Evolutionary conservation across 192 early-diverging fungal species (phyloP).

Genomic region (Rhizoclosmatium globosum): DNA sequence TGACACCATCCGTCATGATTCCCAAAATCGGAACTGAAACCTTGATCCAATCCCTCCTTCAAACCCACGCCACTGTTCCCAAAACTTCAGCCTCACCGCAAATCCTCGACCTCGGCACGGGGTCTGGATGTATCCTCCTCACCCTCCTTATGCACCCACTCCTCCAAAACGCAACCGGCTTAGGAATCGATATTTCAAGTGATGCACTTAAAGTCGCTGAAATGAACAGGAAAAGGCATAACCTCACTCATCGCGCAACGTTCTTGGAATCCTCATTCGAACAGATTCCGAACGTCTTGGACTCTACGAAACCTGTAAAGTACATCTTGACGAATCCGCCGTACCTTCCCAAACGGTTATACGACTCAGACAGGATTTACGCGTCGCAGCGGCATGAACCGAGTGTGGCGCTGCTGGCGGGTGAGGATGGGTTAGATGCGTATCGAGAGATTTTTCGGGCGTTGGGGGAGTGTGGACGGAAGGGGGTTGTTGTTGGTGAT

Average conservation of each 20-base stretch:
- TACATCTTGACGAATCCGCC: conserved; percentile 79
- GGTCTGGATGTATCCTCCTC: conserved; percentile 74
- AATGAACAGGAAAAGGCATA: background rate
- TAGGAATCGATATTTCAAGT: conserved; percentile 65
- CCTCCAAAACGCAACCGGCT: conserved; percentile 45
- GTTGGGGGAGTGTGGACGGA: background rate
- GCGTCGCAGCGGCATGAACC: conserved; percentile 66
- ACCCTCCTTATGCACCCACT: conserved; percentile 54
- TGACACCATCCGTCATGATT: conserved; percentile 72
- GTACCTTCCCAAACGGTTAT: conserved; percentile 57
- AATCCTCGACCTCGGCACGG: conserved; percentile 79
- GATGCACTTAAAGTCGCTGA: conserved; percentile 18
- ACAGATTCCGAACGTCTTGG: background rate
- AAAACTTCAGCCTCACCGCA: conserved; percentile 10
- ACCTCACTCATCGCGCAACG: background rate
- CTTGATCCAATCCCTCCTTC: conserved; percentile 62
- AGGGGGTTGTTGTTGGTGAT: background rate
- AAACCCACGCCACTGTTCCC: background rate
- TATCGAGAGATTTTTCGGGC: conserved; percentile 51
- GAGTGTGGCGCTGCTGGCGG: conserved; percentile 67
- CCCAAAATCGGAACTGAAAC: conserved; percentile 75
- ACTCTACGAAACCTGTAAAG: background rate
- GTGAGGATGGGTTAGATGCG: conserved; percentile 68
- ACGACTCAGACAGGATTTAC: conserved; percentile 44
- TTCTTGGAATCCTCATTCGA: conserved; percentile 2